Percentiles rank a stretch among this genome's conserved stretches.
These are phyloP conservation scores for Marasmius fiardii DNA, from an alignment of 1,284 basidiomycete genomes.

Conservation along the genomic window DNA sequence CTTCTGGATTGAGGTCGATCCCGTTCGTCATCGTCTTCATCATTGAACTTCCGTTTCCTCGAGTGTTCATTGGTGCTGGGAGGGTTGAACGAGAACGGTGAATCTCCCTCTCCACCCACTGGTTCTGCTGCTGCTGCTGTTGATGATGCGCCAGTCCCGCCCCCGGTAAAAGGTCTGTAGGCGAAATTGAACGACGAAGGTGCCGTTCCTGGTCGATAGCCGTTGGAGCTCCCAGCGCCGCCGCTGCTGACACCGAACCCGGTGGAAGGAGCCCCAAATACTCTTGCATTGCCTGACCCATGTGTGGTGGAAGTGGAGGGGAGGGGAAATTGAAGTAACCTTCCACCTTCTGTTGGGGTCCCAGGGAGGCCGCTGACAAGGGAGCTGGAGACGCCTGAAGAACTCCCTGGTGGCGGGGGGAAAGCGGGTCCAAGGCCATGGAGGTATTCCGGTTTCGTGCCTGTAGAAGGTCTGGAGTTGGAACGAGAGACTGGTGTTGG, in stretches of 20 bases:
- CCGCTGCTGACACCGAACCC: background rate
- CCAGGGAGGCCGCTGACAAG: background rate
- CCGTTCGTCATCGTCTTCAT: constrained; percentile 1
- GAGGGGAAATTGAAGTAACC: background rate
- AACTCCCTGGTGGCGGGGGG: background rate
- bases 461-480: constrained; percentile 12
- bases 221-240: background rate
- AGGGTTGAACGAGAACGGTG: constrained; percentile 5
- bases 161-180: background rate
- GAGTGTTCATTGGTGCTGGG: background rate
- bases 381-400: background rate
- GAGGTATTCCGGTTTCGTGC: constrained; percentile 8
- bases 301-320: background rate
- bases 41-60: background rate
- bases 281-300: background rate
- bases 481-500: background rate
- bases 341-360: background rate
- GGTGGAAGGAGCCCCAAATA: background rate
- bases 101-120: background rate
- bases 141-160: background rate
- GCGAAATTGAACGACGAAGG: background rate
- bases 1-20: background rate
- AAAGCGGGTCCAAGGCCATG: background rate
- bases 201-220: background rate
- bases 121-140: background rate